Evolutionary conservation across 2,329 filamentous ascomycete genomes (phyloP), one percentile per base, ranked within the genome.

Genomic region (Fusarium nisikadoi): DNA sequence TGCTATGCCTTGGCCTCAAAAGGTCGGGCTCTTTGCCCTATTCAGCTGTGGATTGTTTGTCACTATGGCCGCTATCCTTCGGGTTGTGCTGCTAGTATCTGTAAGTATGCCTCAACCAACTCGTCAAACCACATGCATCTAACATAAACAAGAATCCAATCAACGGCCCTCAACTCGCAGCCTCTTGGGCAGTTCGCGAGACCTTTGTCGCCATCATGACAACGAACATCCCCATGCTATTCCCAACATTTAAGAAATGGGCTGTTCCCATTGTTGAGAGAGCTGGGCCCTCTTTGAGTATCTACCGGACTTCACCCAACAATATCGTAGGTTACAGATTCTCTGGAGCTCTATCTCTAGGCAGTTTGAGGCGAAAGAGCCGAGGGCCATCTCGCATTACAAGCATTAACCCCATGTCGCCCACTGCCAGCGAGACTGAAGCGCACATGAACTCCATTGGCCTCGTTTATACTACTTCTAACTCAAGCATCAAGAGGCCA

Each of bases 211-310:
- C 84, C 7, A 79, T 84, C 39, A 76, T 84, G 49, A 84, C 81
- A 2, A 84, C 83, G 12, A 85, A 85, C 71, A 76, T 84, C 5
- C 83, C 81, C 8, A 81, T 85, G 79, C 79, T 86, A 58, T 85
- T 86, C 77, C 83, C 85, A 12, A 77, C 86, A 4, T 62, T 86
- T 58, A 83, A 83, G 69, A 73, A 67, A 47, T 83, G 82, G 80
- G 54, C 74, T 5, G 68, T 60, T 11, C 75, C 76, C 19, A 62
- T 78, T 8, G 58, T 78, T 16, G 72, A 70, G 17, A 70, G 77
- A 47, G 70, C 78, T 27, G 54, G 70, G 4, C 70, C 68, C 19
- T 77, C 77, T 11, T 42, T 76, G 8, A 71, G 74, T 16, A 68
- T 69, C 13, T 71, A 72, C 8, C 49, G 68, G 36, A 71, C 73